A percentile compares a stretch with the other conserved stretches of the same genome.
These are phyloP conservation scores for Paramecium caudatum DNA, from an alignment of 73 alveolate species.

Conservation along the genomic window DNA sequence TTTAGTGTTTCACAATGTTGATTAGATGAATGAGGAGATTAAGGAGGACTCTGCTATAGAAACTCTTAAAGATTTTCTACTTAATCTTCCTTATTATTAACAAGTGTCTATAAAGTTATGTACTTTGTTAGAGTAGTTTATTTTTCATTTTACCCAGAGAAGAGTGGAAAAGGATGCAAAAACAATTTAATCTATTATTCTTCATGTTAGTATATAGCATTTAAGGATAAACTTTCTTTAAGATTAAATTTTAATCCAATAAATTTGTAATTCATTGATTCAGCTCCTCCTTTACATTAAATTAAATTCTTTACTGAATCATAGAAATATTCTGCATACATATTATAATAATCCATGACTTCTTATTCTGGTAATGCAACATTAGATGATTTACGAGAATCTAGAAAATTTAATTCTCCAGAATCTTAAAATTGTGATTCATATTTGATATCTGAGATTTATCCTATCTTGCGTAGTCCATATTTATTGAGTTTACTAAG, in stretches of 20 bases:
- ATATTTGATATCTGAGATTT: background rate
- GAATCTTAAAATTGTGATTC: constrained; percentile 15
- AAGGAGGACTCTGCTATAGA: constrained; percentile 1
- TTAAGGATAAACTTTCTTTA: background rate
- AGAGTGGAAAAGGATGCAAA: background rate
- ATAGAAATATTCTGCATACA: constrained; percentile 38
- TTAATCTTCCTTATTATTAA: constrained; percentile 7
- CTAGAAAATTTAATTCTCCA: constrained; percentile 6
- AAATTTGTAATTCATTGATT: background rate
- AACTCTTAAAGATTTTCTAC: constrained; percentile 25
- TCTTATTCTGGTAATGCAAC: constrained; percentile 25
- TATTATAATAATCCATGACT: constrained; percentile 15
- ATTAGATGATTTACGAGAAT: no score
- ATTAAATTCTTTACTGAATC: constrained; percentile 34
- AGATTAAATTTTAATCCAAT: constrained; percentile 16
- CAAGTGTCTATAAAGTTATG: background rate
- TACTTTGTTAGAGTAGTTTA: constrained; percentile 7
- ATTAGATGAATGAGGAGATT: constrained; percentile 26
- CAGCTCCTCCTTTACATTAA: background rate
- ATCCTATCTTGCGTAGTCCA: constrained; percentile 58
- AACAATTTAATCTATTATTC: background rate
- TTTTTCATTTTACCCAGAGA: background rate
- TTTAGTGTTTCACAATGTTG: background rate
- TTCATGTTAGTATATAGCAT: constrained; percentile 35
- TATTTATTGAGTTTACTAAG: background rate